Evolutionary conservation across 1,139 yeast species (phyloP), one percentile per base, ranked within the genome.

Genomic region (Debaryomyces udenii): DNA sequence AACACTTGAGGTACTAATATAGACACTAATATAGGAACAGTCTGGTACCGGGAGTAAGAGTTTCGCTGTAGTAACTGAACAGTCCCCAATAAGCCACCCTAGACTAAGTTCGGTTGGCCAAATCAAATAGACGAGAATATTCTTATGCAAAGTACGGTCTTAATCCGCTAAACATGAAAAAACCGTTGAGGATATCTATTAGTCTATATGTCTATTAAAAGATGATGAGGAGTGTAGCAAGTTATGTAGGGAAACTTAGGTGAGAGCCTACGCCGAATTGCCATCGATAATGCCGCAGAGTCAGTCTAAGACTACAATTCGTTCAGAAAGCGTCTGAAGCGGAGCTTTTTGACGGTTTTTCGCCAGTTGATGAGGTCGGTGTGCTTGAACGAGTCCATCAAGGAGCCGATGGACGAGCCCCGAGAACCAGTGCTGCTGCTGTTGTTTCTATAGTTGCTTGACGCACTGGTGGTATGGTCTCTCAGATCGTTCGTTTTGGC

Each of bases 291-390:
- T n/a, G n/a, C 14, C 11, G 11, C 28, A 14, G 28, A 16, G 31
- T n/a, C 17, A 9, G 24, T 17, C 23, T n/a, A 7, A 29, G 24
- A 30, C 18, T 16, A 26, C 36, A 40, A 26, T 29, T 56, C 59
- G 34, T 57, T 55, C 37, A 57, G 55, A 38, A 55, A 57, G 31
- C 68, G 50, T 33, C 68, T 50, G 23, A 59, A 45, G 32, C 54
- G 58, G 37, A 63, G 53, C 40, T 57, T 61, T 47, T 59, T 62
- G 33, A 52, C 57, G 14, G 61, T 54, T 48, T 55, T 59, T 39
- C 56, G 56, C 59, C 57, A 55, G 31, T 50, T 53, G 13, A 50
- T 40, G 39, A 52, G 48, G 34, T 57, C 62, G 38, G 47, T 49
- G 31, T 43, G 43, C 35, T 44, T 48, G 20, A 57, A 40, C 13